Evolutionary conservation across 202 grass and related monocot genomes (phyloP), one percentile per base, ranked within the genome.

Genomic region (Setaria italica): DNA sequence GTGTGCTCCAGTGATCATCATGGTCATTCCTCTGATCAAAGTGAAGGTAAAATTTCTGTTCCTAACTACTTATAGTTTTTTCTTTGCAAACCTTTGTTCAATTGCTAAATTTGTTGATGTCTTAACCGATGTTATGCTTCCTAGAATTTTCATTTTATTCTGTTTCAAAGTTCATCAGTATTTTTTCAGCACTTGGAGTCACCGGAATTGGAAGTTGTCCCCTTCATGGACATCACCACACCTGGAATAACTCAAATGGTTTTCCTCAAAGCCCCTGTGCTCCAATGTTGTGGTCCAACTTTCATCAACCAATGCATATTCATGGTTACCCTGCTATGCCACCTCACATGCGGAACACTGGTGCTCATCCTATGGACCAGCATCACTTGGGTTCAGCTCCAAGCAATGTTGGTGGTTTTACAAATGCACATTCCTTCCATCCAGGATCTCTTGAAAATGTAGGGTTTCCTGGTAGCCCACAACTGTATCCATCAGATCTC

Each of bases 381-480:
- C 86, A 86, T 80, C 93, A 90, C 70, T 64, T 90, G 33, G 88
- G 93, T 72, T 92, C 90, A 82, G 85, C 88, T 78, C 85, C 89
- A 80, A 82, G 70, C 62, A 88, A 81, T 71, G 50, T 80, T 64
- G 83, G 74, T 3, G 17, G 86, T 81, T 85, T 80, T 6, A 37
- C 65, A 57, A 82, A 74, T 49, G 11, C 70, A 4, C 71, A 73
- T 48, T 66, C 77, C n/a, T 84, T 94, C 70, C 87, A 78, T 70
- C 80, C 86, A 78, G 84, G 86, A 51, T 91, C 89, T 70, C 70
- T 79, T 46, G 89, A 87, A 60, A 91, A 55, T 48, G 50, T 87
- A 71, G 77, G 86, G 6, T 87, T 91, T 76, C 62, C 72, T 75
- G 89, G 83, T 72, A 91, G 83, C 53, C 86, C 89, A 81, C 88